Percentiles rank a stretch among this genome's conserved stretches.
phyloP scores from a whole-genome alignment of 2,329 filamentous ascomycete genomes.

The Trichophyton simii region DNA sequence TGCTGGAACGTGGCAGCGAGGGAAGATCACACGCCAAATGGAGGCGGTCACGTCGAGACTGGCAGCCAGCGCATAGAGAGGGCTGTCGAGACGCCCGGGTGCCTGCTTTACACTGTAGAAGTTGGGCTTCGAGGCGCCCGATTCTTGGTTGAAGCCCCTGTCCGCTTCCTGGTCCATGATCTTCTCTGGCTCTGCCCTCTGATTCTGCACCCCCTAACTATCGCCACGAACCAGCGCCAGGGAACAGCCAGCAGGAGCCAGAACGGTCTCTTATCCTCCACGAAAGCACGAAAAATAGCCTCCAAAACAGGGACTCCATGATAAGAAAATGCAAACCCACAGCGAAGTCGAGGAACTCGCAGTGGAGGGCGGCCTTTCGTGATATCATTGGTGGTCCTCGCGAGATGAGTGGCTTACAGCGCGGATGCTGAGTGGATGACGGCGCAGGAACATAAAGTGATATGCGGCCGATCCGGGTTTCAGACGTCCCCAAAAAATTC shows the following conservation, averaged over 20 bases:
- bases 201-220: not conserved
- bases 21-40: not conserved
- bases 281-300: not conserved
- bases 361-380: not conserved
- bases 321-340: not conserved
- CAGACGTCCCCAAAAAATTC: not conserved
- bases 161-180: not conserved
- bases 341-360: not conserved
- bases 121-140: not conserved
- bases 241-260: not conserved
- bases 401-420: not conserved
- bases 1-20: not conserved
- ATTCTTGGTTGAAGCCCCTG: not conserved
- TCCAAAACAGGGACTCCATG: not conserved
- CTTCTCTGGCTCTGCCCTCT: not conserved
- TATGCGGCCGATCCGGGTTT: not conserved
- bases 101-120: no score
- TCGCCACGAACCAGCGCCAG: not conserved
- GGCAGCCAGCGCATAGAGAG: no score
- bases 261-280: not conserved
- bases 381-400: not conserved
- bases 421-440: not conserved
- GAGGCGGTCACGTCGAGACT: no score
- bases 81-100: no score
- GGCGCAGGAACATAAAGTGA: not conserved